Base-by-base conservation (phyloP, 2,329 filamentous ascomycete genomes). In the Juglanconis sp. region DNA sequence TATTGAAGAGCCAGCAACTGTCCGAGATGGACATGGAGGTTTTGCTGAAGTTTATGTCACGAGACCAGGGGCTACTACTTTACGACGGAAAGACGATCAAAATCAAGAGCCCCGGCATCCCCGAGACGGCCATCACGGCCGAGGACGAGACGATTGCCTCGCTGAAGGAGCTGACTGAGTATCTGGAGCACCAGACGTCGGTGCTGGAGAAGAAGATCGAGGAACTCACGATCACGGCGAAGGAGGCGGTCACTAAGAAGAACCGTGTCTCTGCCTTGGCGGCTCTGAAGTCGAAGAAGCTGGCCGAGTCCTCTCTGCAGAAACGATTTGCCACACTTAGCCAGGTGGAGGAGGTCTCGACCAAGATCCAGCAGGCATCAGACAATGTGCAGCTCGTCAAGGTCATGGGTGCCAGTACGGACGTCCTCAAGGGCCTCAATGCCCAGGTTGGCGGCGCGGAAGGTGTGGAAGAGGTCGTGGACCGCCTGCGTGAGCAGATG, bases 101-200 rank as follows among this genome's bases (percentile, higher is more conserved):
- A 71, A 87, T 98, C 72, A 88, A 85, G 67, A 74, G 75, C 0
- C 71, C 81, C 0, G 77, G 79, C 3, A 68, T 42, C 13, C 80
- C 84, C 55, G 73, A 77, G 49, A 61, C 70, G 1, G 67, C 68
- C 0, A 88, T 98, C 65, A 90, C 90, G 1, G 79, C 87, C 60
- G 89, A 96, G 68, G 95, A 99, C 74, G 78, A 80, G 4, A 89
- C 91, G 1, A 91, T 97, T 64, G 92, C 92, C 1, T 89, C 89
- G 17, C 83, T 99, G 9, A 94, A 93, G 69, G 86, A 90, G 32
- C 81, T 96, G 10, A 88, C 92, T 34, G 79, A 84, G 46, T 88
- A 89, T 54, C 81, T 99, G 15, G 87, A 89, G 63, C 83, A 87
- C 24, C 86, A 96, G 63, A 88, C 92, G 15, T 74, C 81, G 7